Evolutionary conservation across 805 yeast species (phyloP).

Genomic region (Ogataea thermomethanolica): DNA sequence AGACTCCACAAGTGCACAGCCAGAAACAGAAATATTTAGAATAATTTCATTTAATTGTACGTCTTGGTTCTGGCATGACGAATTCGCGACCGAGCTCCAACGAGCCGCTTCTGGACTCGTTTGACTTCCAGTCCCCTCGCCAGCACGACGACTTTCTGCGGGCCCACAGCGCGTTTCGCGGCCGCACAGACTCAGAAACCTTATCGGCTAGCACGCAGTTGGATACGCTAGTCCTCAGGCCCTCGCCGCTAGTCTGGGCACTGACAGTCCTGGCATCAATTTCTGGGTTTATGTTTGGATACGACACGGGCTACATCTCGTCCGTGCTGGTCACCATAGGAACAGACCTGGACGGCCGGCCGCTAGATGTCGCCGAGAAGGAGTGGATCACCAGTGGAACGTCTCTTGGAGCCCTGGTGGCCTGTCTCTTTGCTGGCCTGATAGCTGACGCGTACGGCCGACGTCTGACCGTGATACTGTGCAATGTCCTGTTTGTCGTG

Average conservation of each 20-base stretch:
- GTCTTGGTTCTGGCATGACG: not conserved
- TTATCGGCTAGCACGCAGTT: slow-evolving; percentile 14
- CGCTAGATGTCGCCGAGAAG: slow-evolving; percentile 42
- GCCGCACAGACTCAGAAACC: slow-evolving; percentile 38
- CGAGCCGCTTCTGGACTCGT: not conserved
- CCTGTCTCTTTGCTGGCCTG: slow-evolving; percentile 47
- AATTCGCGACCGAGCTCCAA: slow-evolving; percentile 1
- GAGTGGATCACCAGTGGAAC: slow-evolving; percentile 54
- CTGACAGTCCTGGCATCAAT: slow-evolving; percentile 50
- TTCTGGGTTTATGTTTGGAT: slow-evolving; percentile 60
- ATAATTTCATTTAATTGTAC: not conserved
- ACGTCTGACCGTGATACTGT: slow-evolving; percentile 41
- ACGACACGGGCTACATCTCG: slow-evolving; percentile 58
- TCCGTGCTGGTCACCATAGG: slow-evolving; percentile 53
- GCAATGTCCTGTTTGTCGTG: slow-evolving; percentile 44
- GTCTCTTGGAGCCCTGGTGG: slow-evolving; percentile 51
- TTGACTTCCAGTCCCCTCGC: not conserved
- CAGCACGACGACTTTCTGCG: slow-evolving; percentile 7
- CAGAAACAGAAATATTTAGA: not conserved
- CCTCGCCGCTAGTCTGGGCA: slow-evolving; percentile 40
- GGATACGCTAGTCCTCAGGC: slow-evolving; percentile 23
- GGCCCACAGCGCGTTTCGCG: not conserved
- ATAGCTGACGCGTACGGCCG: slow-evolving; percentile 49
- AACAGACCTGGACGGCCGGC: slow-evolving; percentile 39
- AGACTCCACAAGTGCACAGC: slow-evolving; percentile 5